phyloP scores from a whole-genome alignment of 2,329 filamentous ascomycete species.

The Keithomyces neogunnii region DNA sequence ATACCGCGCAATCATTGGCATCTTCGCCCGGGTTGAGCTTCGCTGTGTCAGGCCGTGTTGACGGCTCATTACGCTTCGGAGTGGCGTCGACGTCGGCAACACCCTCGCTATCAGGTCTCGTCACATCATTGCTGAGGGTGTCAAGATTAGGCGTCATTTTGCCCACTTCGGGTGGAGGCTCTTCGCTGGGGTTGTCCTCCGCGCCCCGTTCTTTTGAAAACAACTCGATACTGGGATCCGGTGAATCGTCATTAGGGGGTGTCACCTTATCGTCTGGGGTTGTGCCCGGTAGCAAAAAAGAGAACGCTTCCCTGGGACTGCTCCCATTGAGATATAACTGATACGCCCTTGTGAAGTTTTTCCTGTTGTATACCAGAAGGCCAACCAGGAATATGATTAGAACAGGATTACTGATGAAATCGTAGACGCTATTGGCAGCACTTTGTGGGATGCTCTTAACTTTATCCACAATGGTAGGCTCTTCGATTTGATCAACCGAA shows the following conservation, averaged over 20 bases:
- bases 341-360: constrained; percentile 34
- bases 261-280: background rate
- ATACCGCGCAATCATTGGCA: background rate
- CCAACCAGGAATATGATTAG: constrained; percentile 37
- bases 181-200: background rate
- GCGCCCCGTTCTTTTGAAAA: background rate
- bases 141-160: background rate
- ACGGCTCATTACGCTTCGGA: background rate
- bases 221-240: background rate
- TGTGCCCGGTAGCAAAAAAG: constrained; percentile 4
- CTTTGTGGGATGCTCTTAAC: constrained; percentile 42
- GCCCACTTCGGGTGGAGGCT: background rate
- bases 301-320: constrained; percentile 17
- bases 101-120: background rate
- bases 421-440: constrained; percentile 40
- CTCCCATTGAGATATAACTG: constrained; percentile 24
- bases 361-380: constrained; percentile 34
- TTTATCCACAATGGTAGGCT: constrained; percentile 38
- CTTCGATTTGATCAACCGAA: constrained; percentile 20
- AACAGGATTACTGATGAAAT: constrained; percentile 48
- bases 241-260: background rate
- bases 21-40: background rate
- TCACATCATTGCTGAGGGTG: background rate
- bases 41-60: background rate
- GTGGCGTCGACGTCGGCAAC: background rate